Percentiles rank a stretch among this genome's conserved stretches.
phyloP scores from a whole-genome alignment of 768 basidiomycete species.

The Suillus hirtellus region DNA sequence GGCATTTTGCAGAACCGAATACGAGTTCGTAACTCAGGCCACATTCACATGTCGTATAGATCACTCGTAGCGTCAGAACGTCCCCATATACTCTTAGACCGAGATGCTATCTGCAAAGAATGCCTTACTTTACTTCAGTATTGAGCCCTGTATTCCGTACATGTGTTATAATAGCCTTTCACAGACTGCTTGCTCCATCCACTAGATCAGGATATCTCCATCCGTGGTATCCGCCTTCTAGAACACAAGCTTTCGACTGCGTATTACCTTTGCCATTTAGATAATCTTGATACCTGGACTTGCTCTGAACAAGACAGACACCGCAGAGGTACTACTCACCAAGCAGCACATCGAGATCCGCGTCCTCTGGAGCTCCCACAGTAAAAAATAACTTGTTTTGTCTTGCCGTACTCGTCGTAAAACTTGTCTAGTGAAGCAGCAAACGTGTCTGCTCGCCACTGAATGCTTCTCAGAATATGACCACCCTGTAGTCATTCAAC shows the following conservation, averaged over 20 bases:
- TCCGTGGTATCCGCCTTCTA: conserved; percentile 44
- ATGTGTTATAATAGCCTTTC: no score
- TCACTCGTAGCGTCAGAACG: background rate
- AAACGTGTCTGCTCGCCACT: conserved; percentile 52
- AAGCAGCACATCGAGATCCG: conserved; percentile 55
- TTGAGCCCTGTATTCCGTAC: background rate
- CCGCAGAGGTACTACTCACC: conserved; percentile 34
- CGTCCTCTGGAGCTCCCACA: conserved; percentile 53
- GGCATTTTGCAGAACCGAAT: background rate
- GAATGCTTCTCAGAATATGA: conserved; percentile 51
- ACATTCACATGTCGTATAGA: background rate
- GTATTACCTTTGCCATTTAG: conserved; percentile 34
- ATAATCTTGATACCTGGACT: conserved; percentile 51
- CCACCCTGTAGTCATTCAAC: conserved; percentile 42
- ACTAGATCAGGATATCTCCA: conserved; percentile 30
- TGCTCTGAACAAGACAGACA: background rate
- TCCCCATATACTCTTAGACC: background rate
- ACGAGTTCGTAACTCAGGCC: no score
- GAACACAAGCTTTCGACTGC: conserved; percentile 40
- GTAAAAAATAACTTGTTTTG: conserved; percentile 51
- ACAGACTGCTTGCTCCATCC: background rate
- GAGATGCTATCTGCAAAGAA: background rate
- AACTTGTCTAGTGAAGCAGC: conserved; percentile 44
- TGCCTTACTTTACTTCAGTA: background rate
- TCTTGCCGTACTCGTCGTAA: conserved; percentile 41